A percentile compares a stretch with the other conserved stretches of the same genome.
Evolutionary conservation across 345 rosid genomes (phyloP).

Genomic region (Hibiscus tridactylites): DNA sequence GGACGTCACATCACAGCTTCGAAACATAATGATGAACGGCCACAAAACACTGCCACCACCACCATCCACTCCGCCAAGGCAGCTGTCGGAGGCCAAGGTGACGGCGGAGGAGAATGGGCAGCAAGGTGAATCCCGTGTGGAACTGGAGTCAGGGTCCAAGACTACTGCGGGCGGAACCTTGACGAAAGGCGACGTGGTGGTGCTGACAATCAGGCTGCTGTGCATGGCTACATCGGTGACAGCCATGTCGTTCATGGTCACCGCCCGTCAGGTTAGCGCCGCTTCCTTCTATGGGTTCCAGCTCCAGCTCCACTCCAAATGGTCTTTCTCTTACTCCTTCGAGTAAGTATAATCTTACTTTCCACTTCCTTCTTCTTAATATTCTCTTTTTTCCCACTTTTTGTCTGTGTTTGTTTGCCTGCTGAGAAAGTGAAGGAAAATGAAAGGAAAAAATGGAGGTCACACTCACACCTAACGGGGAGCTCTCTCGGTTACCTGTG

Average conservation of each 20-base stretch:
- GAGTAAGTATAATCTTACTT: conserved; percentile 33
- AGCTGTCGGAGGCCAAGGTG: neutral
- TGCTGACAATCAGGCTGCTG: conserved; percentile 35
- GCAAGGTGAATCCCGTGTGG: neutral
- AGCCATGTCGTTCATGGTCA: conserved; percentile 58
- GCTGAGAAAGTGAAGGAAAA: conserved; percentile 12
- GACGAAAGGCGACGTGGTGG: conserved; percentile 30
- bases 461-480: neutral
- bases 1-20: neutral
- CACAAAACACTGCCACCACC: neutral
- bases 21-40: neutral
- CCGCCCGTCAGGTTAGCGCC: conserved; percentile 53
- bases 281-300: conserved; percentile 54
- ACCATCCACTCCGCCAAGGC: neutral
- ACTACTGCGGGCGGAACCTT: neutral
- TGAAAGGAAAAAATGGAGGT: neutral
- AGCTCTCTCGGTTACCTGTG: neutral
- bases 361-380: neutral
- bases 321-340: conserved; percentile 74
- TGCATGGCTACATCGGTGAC: conserved; percentile 43
- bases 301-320: conserved; percentile 55
- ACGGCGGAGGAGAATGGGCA: neutral
- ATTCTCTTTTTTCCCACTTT: neutral
- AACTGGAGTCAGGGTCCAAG: neutral
- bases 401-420: conserved; percentile 15